Base-by-base conservation (phyloP, 495 filamentous ascomycete genomes). In the Astrothelium macrocarpum region DNA sequence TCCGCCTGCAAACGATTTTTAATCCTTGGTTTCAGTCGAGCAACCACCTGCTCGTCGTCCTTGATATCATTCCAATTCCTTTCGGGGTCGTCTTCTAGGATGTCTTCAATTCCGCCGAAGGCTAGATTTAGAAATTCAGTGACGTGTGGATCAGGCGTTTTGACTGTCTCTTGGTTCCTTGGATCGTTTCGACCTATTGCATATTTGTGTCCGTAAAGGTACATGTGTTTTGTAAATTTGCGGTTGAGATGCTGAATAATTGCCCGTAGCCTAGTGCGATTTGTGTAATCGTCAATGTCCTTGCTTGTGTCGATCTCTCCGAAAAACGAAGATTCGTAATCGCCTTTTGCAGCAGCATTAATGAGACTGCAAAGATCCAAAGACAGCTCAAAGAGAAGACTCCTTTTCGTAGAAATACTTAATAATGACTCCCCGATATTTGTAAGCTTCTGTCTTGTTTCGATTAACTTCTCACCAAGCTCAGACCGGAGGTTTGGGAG, bases 241-340 rank as follows among this genome's bases (percentile, higher is more conserved):
- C 71, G 70, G 62, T 83, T 84, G 23, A 82, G 66, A 34, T 84
- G 79, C 42, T 87, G 83, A 25, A 88, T 72, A 0, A 82, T 71
- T 0, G 87, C 85, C 11, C 88, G 80, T 9, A 90, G 73, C 11
- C 84, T 81, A 62, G 83, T 81, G 18, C 69, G 26, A 29, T 72
- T 65, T 12, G 76, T 79, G 26, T 62, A 32, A 0, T 71, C 18
- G 9, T 68, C 60, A 39, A 65, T 29, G 45, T 0, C 74, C 68
- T 36, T 74, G 66, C 4, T 75, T 75, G 63, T 78, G 53, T 62
- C 61, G 34, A 67, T 11, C 4, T 25, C 72, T 1, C 70, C 74
- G 65, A 89, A 89, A 68, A 88, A 88, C 0, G 65, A 34, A 49
- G 82, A 71, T 61, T 73, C 77, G 65, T 88, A 89, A 2, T 75